Percentiles rank a stretch among this genome's conserved stretches.
Evolutionary conservation across 2,329 filamentous ascomycete species (phyloP).

Genomic region (Aspergillus tanneri): DNA sequence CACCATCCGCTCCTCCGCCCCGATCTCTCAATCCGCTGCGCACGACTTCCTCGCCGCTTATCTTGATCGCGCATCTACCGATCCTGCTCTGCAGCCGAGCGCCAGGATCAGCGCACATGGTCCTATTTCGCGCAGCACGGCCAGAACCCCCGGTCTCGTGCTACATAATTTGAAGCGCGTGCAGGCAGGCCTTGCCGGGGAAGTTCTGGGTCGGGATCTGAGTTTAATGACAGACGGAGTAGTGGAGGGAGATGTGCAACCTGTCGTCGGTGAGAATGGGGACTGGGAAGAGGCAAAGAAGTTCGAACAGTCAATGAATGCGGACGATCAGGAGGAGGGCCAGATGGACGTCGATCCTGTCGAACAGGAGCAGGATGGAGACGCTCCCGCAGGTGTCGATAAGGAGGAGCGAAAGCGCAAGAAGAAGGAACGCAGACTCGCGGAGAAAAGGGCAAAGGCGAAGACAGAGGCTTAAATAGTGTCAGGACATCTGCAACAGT

Average conservation of each 20-base stretch:
- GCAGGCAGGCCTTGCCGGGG: constrained; percentile 44
- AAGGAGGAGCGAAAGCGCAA: constrained; percentile 55
- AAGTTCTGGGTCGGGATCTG: constrained; percentile 44
- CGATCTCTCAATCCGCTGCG: constrained; percentile 40
- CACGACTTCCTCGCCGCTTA: constrained; percentile 46
- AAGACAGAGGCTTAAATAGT: constrained; percentile 24
- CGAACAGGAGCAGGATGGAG: constrained; percentile 41
- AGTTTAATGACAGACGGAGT: constrained; percentile 37
- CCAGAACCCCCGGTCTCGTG: constrained; percentile 42
- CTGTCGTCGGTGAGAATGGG: constrained; percentile 28
- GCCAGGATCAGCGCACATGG: constrained; percentile 46
- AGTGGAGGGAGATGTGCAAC: constrained; percentile 32
- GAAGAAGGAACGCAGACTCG: constrained; percentile 55
- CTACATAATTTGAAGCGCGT: constrained; percentile 48
- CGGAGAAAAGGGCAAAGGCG: constrained; percentile 43
- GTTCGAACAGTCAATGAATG: constrained; percentile 44
- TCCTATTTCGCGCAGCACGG: constrained; percentile 43
- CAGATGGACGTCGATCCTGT: constrained; percentile 39
- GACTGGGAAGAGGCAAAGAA: constrained; percentile 40
- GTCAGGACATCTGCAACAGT: background rate
- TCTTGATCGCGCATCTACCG: constrained; percentile 42
- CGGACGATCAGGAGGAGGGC: constrained; percentile 43
- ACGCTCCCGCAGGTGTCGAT: constrained; percentile 38
- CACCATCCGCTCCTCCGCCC: constrained; percentile 35
- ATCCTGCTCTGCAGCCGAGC: constrained; percentile 46